Evolutionary conservation across 2,329 filamentous ascomycete genomes (phyloP), one percentile per base, ranked within the genome.

Genomic region (Penicillium sp.): DNA sequence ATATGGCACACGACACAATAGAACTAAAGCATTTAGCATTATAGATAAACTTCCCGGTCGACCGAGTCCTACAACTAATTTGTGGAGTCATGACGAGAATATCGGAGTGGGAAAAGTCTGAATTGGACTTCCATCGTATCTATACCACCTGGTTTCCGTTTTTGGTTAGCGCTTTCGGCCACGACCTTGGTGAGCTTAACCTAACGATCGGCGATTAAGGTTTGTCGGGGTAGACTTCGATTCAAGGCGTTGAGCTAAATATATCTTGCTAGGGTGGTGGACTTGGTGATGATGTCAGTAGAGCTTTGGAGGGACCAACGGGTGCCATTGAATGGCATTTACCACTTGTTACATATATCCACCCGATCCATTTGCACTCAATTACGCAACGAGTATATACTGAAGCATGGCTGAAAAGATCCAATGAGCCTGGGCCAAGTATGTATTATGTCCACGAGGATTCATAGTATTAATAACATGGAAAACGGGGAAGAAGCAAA

Each of bases 361-460:
- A 27, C 29, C 16, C 4, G 23, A 38, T 37, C 49, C 12, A 38
- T 37, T 23, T 50, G 10, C 18, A 34, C 18, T 41, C 32, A 16
- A 45, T 34, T 25, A 25, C 16, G 13, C 4, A 32, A 34, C 7
- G n/a, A 18, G 34, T 6, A 21, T 15, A n/a, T 8, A 35, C 9
- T 46, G 6, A 15, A 10, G 29, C 9, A 41, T 10, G 10, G 3
- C 10, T 23, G 18, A 25, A 34, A 2, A 25, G 3, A 35, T n/a
- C 10, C 15, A 35, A 15, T 13, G 10, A 21, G n/a, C 3, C 16
- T 18, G 21, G 44, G 16, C 38, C 25, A 16, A 18, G 27, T 34
- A 45, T 27, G 10, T 40, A 56, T 54, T 62, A 63, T 62, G 56
- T 63, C 60, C 60, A 51, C 23, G 7, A 29, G 29, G 25, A 27